These are phyloP conservation scores for Kockovaella imperatae DNA, from an alignment of 768 basidiomycete species.

Conservation along the genomic window DNA sequence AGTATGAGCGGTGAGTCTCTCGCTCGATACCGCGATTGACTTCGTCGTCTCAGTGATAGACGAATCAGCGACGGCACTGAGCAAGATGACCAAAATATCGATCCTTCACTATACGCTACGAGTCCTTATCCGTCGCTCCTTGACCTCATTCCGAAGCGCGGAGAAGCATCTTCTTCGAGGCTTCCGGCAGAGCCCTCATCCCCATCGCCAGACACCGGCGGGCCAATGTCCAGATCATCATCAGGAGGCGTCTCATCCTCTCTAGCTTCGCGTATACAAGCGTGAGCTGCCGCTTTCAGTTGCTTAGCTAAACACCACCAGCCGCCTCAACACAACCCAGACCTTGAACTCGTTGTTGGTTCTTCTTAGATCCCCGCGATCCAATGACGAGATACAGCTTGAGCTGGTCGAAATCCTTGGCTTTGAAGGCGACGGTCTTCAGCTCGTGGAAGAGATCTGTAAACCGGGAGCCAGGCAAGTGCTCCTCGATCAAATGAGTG, in stretches of 20 bases:
- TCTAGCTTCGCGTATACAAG: neutral
- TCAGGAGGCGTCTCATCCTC: too few relatives aligned
- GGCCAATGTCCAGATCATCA: too few relatives aligned
- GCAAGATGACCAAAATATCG: too few relatives aligned
- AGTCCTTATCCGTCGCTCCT: conserved; percentile 5
- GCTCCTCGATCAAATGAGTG: conserved; percentile 39
- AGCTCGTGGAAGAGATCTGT: conserved; percentile 65
- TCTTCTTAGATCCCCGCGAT: conserved; percentile 18
- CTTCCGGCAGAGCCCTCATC: neutral
- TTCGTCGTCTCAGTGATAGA: neutral
- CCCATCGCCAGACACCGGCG: neutral
- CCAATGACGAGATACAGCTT: conserved; percentile 64
- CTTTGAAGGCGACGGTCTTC: conserved; percentile 63
- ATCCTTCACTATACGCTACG: neutral
- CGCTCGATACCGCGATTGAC: too few relatives aligned
- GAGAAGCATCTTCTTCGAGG: too few relatives aligned
- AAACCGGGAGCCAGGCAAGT: conserved; percentile 49
- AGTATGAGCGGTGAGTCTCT: too few relatives aligned
- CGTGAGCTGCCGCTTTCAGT: neutral
- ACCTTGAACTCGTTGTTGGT: conserved; percentile 19
- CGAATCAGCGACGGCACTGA: neutral
- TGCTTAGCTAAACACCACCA: conserved; percentile 1
- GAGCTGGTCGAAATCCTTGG: conserved; percentile 75
- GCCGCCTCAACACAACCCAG: conserved; percentile 16
- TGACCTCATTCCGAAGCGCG: too few relatives aligned